These are phyloP conservation scores for Tricholoma bakamatsutake DNA, from an alignment of 768 basidiomycete species.

Conservation along the genomic window DNA sequence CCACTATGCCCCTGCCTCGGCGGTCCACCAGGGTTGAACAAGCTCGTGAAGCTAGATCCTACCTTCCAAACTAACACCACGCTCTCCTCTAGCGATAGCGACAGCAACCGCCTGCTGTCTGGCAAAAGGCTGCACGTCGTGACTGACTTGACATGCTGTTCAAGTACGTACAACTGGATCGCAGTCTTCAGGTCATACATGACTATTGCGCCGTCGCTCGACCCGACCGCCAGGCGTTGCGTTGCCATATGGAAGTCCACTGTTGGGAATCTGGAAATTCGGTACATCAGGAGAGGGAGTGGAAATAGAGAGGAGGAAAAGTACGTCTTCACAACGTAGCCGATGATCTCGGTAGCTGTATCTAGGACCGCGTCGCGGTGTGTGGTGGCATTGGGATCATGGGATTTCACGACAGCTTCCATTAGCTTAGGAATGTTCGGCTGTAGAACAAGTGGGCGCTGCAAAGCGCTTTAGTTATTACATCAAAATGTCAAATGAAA, in stretches of 20 bases:
- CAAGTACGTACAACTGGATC: constrained; percentile 89
- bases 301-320: constrained; percentile 12
- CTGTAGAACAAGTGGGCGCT: constrained; percentile 84
- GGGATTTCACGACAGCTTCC: constrained; percentile 93
- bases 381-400: constrained; percentile 81
- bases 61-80: constrained; percentile 94
- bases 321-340: constrained; percentile 91
- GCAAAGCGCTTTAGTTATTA: neutral
- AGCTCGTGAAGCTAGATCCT: constrained; percentile 80
- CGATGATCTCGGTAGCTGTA: constrained; percentile 89
- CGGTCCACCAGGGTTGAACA: constrained; percentile 88
- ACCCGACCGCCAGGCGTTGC: constrained; percentile 90
- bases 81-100: constrained; percentile 80
- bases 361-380: constrained; percentile 83
- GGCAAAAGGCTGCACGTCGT: constrained; percentile 89
- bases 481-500: neutral
- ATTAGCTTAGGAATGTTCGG: constrained; percentile 79
- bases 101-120: constrained; percentile 86
- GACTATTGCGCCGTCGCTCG: constrained; percentile 87
- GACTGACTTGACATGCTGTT: constrained; percentile 79
- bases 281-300: neutral
- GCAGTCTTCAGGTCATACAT: constrained; percentile 98
- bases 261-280: constrained; percentile 64
- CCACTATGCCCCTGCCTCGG: constrained; percentile 84
- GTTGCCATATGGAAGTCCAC: constrained; percentile 89